Base-by-base conservation (phyloP, 495 filamentous ascomycete genomes). In the Penicillium riverlandense region DNA sequence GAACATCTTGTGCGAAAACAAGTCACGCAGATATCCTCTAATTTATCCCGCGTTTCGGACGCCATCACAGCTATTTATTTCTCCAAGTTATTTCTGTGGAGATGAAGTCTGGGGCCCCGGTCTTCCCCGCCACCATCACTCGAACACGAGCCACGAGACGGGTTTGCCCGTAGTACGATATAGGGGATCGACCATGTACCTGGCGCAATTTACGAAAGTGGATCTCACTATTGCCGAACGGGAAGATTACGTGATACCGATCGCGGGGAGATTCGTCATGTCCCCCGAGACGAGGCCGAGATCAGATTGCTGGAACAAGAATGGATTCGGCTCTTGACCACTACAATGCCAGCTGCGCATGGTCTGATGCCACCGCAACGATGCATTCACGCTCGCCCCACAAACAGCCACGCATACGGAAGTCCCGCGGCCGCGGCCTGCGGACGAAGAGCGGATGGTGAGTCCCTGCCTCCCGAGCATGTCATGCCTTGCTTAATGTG, bases 381-480 rank as follows among this genome's bases (percentile, higher is more conserved):
- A 40, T 46, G 44, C 13, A 35, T 37, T 35, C 32, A 4, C 37
- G 27, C 38, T 22, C 37, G 11, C 22, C 44, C 6, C 33, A 38
- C 15, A n/a, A 30, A 36, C 37, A 28, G 16, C 11, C 32, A 35
- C 44, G 44, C 30, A 28, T 46, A 40, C 44, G 44, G 22, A 46
- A 46, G 22, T 41, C 44, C 11, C 44, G 44, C 22, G 37, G 44
- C 12, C 44, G 44, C 30, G 44, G 44, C 14, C 35, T 46, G 31
- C 44, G 44, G 22, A 46, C 44, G 27, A 40, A 27, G 13, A 46
- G 38, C 11, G 44, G 44, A 33, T 46, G 44, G 44, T 46, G 37
- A 46, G 44, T 41, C 6, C 32, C 32, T 34, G 6, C 32, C 4
- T 12, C 2, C 32, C 4, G 32, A 8, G 9, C 10, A 0, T 34